phyloP scores from a whole-genome alignment of 2,329 filamentous ascomycete species.

The Sclerotinia sclerotiorum region DNA sequence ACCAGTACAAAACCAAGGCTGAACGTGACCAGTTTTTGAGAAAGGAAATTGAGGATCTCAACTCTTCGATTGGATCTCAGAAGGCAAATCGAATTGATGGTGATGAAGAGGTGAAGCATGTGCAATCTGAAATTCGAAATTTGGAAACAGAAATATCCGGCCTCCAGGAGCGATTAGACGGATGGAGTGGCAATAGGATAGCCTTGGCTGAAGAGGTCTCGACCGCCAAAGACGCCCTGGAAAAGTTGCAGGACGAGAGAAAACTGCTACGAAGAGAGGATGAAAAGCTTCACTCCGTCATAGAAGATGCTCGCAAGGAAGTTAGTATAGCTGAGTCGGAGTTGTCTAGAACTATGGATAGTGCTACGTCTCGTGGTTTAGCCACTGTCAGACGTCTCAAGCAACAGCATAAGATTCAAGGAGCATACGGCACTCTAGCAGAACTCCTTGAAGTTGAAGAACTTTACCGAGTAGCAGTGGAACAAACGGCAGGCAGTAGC shows the following conservation, averaged over 20 bases:
- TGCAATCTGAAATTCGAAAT: constrained; percentile 68
- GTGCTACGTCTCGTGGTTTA: constrained; percentile 80
- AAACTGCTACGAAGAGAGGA: constrained; percentile 88
- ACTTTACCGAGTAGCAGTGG: constrained; percentile 81
- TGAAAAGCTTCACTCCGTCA: constrained; percentile 77
- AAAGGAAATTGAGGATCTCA: constrained; percentile 77
- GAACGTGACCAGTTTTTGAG: constrained; percentile 84
- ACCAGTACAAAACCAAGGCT: constrained; percentile 82
- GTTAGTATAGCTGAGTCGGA: constrained; percentile 74
- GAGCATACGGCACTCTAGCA: constrained; percentile 88
- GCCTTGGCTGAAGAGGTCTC: constrained; percentile 72
- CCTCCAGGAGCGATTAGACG: constrained; percentile 72
- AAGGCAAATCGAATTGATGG: constrained; percentile 84
- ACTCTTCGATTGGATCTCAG: constrained; percentile 72
- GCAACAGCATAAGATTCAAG: constrained; percentile 73
- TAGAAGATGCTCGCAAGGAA: constrained; percentile 73
- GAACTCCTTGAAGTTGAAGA: constrained; percentile 89
- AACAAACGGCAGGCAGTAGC: constrained; percentile 88
- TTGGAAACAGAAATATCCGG: constrained; percentile 71
- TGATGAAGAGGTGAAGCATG: constrained; percentile 73
- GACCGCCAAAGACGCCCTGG: constrained; percentile 73
- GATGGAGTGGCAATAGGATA: constrained; percentile 73
- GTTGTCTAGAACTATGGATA: constrained; percentile 84
- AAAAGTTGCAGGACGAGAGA: constrained; percentile 79
- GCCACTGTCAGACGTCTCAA: constrained; percentile 84